Conservation (phyloP, 768 basidiomycete genomes). For the Mycena alexandri region DNA sequence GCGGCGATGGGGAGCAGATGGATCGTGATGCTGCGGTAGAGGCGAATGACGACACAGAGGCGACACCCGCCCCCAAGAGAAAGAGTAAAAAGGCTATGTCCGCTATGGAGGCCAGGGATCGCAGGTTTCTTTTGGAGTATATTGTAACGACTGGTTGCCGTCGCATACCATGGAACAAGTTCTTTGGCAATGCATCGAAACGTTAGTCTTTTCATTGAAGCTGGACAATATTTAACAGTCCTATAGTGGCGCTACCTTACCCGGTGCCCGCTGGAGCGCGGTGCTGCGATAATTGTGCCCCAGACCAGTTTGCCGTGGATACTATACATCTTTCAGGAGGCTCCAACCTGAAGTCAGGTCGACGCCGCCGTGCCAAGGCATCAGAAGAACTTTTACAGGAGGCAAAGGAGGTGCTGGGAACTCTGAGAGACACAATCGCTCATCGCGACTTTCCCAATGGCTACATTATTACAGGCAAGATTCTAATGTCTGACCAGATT, state of each 20-base stretch:
- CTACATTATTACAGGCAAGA: conserved; percentile 21
- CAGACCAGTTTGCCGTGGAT: conserved; percentile 20
- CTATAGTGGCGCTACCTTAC: conserved; percentile 1
- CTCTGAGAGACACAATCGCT: neutral
- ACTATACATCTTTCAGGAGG: neutral
- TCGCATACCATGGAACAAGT: conserved; percentile 20
- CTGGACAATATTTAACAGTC: neutral
- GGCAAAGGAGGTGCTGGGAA: neutral
- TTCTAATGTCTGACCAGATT: conserved; percentile 15
- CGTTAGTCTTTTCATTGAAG: neutral
- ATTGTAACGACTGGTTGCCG: conserved; percentile 19
- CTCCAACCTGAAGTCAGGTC: neutral
- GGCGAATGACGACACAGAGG: neutral
- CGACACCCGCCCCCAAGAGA: neutral
- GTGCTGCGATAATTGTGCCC: conserved; percentile 24
- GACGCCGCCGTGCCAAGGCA: neutral
- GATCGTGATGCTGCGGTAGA: conserved; percentile 20
- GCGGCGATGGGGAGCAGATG: conserved; percentile 21
- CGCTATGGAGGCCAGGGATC: conserved; percentile 8
- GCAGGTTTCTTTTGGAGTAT: conserved; percentile 6
- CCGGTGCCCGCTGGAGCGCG: neutral
- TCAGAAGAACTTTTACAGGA: neutral
- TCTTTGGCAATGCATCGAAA: conserved; percentile 18
- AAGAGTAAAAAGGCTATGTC: conserved; percentile 12
- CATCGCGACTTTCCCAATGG: neutral